Base-by-base conservation (phyloP, 208 protist genomes). In the Trypanosoma cruzi region DNA sequence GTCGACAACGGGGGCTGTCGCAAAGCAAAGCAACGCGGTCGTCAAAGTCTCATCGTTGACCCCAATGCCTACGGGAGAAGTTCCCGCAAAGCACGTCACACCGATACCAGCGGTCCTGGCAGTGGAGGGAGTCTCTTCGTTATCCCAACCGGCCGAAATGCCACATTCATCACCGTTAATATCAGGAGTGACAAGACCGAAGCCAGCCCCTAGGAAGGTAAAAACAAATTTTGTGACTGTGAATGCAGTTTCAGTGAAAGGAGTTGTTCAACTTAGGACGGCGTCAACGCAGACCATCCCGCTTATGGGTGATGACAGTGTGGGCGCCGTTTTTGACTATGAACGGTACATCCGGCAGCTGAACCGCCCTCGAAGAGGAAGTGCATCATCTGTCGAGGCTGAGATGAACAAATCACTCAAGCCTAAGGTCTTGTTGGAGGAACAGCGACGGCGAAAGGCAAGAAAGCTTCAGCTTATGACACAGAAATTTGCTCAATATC, bases 251-350 rank as follows among this genome's bases (percentile, higher is more conserved):
- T 28, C 53, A 34, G 53, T 34, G 29, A 57, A 57, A 26, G 34
- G 32, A 26, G 3, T 32, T 34, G 14, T 0, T 44, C 11, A 31
- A 6, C 36, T n/a, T 13, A 48, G 32, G 18, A 46, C 44, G 7
- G 56, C 24, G 32, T 13, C 40, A 22, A 74, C 69, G 32, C 69
- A 68, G 37, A 68, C 61, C 8, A 49, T 34, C 13, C 46, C 46
- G 20, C 26, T 18, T 42, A 2, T 62, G 16, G 42, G 31, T 1
- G 46, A 58, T 31, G 73, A 81, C 11, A 88, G 75, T 46, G 82
- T 91, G 29, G 85, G 93, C 58, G 90, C 90, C 34, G 84, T 94
- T 53, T 94, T 94, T 69, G 88, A 94, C 68, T 94, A 96, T 71
- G 87, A 93, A 48, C 59, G 79, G 44, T 85, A 88, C 50, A 64